phyloP scores from a whole-genome alignment of 306 rosid species.

The Cicer chorassanicum region DNA sequence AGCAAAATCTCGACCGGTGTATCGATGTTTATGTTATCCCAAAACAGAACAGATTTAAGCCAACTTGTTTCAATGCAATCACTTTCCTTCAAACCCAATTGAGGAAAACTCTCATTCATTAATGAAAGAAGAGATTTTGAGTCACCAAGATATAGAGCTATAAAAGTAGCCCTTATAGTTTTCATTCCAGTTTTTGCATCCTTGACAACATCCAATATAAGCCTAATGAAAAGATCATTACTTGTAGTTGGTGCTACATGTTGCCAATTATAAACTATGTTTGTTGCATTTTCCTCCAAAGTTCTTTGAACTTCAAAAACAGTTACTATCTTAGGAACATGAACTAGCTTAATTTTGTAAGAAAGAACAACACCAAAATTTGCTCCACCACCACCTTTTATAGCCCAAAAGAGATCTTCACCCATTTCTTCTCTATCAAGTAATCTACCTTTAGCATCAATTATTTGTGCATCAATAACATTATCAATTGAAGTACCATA shows the following conservation, averaged over 20 bases:
- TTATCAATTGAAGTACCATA: slow-evolving; percentile 60
- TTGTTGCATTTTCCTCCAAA: slow-evolving; percentile 50
- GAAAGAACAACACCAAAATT: slow-evolving; percentile 60
- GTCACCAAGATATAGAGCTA: slow-evolving; percentile 60
- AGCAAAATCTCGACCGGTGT: slow-evolving; percentile 53
- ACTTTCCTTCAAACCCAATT: slow-evolving; percentile 54
- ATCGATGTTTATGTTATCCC: slow-evolving; percentile 48
- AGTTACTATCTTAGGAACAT: slow-evolving; percentile 59
- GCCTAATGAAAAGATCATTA: slow-evolving; percentile 60
- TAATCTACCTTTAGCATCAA: slow-evolving; percentile 53
- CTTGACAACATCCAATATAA: slow-evolving; percentile 51
- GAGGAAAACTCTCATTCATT: slow-evolving; percentile 51
- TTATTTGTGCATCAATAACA: slow-evolving; percentile 56
- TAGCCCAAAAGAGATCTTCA: slow-evolving; percentile 70
- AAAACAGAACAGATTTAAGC: slow-evolving; percentile 58
- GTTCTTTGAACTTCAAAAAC: slow-evolving; percentile 53
- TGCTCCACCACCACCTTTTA: slow-evolving; percentile 61
- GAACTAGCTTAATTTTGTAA: slow-evolving; percentile 53
- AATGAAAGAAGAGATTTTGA: slow-evolving; percentile 53
- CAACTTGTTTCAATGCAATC: slow-evolving; percentile 63
- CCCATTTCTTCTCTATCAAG: slow-evolving; percentile 60
- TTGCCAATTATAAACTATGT: slow-evolving; percentile 59
- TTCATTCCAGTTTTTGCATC: slow-evolving; percentile 36
- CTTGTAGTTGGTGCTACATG: slow-evolving; percentile 52
- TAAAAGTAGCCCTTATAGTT: slow-evolving; percentile 53